phyloP scores from a whole-genome alignment of 2,329 filamentous ascomycete species.

The Ophiostoma perfectum region DNA sequence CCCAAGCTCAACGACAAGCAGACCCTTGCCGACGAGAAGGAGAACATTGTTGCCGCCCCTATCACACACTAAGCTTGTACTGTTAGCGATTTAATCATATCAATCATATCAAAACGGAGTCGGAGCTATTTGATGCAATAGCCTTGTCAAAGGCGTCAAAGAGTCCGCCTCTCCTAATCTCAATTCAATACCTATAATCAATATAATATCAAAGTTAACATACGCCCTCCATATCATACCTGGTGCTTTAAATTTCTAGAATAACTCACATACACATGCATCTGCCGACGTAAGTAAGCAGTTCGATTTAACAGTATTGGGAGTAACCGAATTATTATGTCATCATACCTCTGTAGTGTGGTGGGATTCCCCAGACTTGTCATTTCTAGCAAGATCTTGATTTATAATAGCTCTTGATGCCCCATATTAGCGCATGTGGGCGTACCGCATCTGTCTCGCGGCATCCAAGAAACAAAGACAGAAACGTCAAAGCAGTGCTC shows the following conservation, averaged over 20 bases:
- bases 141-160: not conserved
- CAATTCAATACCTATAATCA: not conserved
- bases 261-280: no score
- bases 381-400: not conserved
- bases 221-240: no score
- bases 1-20: conserved; percentile 43
- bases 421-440: not conserved
- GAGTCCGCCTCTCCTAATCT: not conserved
- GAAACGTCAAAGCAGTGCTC: not conserved
- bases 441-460: not conserved
- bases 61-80: not conserved
- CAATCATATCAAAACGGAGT: not conserved
- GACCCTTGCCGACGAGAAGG: conserved; percentile 34
- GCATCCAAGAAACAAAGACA: not conserved
- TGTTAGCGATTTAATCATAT: not conserved
- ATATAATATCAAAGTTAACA: not conserved
- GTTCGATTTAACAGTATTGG: no score
- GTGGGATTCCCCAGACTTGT: not conserved
- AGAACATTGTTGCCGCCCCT: not conserved
- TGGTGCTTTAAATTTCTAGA: no score
- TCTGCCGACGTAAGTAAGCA: no score
- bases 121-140: not conserved
- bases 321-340: not conserved
- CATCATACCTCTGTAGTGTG: not conserved
- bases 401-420: not conserved